phyloP scores from a whole-genome alignment of 2,329 filamentous ascomycete genomes.

The Botrytis paeoniae region DNA sequence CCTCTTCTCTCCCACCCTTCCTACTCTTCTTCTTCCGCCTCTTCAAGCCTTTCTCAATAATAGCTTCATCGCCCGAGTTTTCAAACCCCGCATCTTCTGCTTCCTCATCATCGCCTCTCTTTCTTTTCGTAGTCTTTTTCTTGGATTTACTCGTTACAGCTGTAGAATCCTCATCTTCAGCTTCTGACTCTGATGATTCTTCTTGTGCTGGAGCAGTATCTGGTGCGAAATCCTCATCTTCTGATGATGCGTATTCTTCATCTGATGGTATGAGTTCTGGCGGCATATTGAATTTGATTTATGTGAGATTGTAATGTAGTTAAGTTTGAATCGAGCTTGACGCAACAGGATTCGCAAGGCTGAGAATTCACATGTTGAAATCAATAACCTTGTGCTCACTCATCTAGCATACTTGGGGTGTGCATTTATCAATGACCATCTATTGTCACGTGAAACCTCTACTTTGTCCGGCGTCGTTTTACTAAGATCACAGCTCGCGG shows the following conservation, averaged over 20 bases:
- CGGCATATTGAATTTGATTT: conserved; percentile 28
- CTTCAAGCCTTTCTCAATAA: conserved; percentile 59
- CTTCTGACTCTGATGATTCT: conserved; percentile 49
- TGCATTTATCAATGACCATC: not conserved
- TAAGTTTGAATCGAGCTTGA: conserved; percentile 1
- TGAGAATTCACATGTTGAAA: conserved; percentile 10
- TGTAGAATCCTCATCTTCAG: conserved; percentile 39
- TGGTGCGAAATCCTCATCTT: conserved; percentile 72
- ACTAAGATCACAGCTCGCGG: not conserved
- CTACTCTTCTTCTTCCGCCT: conserved; percentile 48
- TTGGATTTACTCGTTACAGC: conserved; percentile 16
- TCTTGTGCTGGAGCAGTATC: conserved; percentile 47
- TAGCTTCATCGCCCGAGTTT: conserved; percentile 70
- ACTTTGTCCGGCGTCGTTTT: not conserved
- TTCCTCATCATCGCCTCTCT: conserved; percentile 36
- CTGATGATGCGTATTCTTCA: conserved; percentile 64
- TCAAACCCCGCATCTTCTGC: conserved; percentile 53
- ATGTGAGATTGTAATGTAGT: not conserved
- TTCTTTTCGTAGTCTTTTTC: conserved; percentile 37
- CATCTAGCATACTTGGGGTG: not conserved
- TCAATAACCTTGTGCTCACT: not conserved
- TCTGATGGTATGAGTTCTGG: conserved; percentile 34
- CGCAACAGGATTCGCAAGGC: conserved; percentile 3
- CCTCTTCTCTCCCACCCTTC: conserved; percentile 44
- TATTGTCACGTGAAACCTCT: rapidly evolving